Evolutionary conservation across 345 rosid species (phyloP).

Genomic region (Aquilaria malaccensis): DNA sequence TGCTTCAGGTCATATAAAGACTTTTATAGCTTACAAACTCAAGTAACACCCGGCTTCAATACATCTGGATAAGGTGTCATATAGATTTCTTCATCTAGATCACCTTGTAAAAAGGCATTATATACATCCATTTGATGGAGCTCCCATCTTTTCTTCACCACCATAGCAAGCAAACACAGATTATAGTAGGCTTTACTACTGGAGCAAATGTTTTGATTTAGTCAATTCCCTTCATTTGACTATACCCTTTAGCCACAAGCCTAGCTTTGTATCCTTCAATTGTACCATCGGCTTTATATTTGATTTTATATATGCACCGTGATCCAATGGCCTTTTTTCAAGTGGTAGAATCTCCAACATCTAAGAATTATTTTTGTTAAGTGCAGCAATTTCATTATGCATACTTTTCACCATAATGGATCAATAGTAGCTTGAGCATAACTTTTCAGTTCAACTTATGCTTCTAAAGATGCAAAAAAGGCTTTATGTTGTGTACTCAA

Average conservation of each 20-base stretch:
- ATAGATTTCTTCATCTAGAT: conserved; percentile 3
- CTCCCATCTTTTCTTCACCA: neutral
- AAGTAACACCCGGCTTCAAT: too few species aligned
- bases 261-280: neutral
- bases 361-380: neutral
- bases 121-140: neutral
- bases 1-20: neutral
- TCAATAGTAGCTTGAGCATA: neutral
- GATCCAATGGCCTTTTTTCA: neutral
- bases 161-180: neutral
- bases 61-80: neutral
- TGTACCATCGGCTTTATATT: neutral
- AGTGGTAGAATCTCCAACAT: neutral
- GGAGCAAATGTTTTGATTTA: neutral
- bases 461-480: too few species aligned
- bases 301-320: neutral
- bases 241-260: neutral
- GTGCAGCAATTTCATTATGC: neutral
- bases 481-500: too few species aligned
- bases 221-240: neutral
- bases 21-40: neutral
- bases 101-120: neutral
- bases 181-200: neutral
- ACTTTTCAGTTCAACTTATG: too few species aligned
- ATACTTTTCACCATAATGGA: neutral